Conservation (phyloP, 495 filamentous ascomycete species). For the Aspergillus incahuasiensis region DNA sequence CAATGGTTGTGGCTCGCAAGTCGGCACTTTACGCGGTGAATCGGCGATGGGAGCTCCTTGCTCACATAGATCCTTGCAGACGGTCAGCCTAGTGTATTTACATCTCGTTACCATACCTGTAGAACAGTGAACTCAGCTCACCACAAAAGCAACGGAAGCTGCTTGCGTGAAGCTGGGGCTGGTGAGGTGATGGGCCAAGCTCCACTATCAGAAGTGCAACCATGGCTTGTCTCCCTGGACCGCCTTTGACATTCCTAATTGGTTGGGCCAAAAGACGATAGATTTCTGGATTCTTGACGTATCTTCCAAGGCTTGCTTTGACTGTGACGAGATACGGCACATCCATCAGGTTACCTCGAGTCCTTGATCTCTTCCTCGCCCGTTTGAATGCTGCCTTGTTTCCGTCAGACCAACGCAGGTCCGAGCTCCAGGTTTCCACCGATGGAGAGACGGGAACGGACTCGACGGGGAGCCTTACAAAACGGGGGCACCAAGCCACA, state of each 20-base stretch:
- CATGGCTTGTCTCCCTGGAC: constrained; percentile 14
- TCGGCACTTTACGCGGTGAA: not conserved
- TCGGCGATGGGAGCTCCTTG: not conserved
- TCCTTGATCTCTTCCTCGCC: not conserved
- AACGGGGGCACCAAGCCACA: constrained; percentile 2
- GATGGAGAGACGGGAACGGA: not conserved
- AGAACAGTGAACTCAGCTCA: constrained; percentile 10
- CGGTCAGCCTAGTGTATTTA: constrained; percentile 8
- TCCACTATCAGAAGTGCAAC: constrained; percentile 18
- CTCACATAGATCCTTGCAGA: not conserved
- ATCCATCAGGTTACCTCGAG: not conserved
- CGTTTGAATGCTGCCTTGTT: not conserved
- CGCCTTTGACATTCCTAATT: constrained; percentile 12
- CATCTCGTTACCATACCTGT: constrained; percentile 6
- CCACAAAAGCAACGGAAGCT: not conserved
- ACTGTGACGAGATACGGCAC: not conserved
- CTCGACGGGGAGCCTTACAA: not conserved
- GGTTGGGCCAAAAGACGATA: constrained; percentile 6
- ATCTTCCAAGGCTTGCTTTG: not conserved
- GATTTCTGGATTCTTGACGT: not conserved
- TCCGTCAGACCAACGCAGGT: constrained; percentile 4
- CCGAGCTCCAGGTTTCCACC: constrained; percentile 5
- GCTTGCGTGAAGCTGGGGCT: not conserved
- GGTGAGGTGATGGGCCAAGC: not conserved
- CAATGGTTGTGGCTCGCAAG: not conserved